phyloP scores from a whole-genome alignment of 306 rosid species.

The Acacia confusa region DNA sequence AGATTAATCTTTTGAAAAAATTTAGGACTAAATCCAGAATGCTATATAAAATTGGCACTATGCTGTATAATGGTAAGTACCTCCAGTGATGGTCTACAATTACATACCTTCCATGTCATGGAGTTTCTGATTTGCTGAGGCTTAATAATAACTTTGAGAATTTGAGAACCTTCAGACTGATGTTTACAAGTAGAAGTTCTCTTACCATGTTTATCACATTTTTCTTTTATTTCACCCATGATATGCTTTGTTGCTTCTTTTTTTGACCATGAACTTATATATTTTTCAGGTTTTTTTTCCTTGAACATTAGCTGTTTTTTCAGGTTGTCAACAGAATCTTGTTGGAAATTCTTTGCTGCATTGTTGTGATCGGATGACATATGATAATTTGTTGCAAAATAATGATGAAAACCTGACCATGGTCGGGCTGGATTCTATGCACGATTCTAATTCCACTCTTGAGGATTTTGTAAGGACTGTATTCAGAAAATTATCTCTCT shows the following conservation, averaged over 20 bases:
- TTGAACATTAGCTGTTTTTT: slow-evolving; percentile 20
- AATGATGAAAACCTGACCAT: slow-evolving; percentile 44
- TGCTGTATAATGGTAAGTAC: neutral
- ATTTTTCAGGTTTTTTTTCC: neutral
- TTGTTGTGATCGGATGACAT: slow-evolving; percentile 33
- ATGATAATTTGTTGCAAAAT: slow-evolving; percentile 26
- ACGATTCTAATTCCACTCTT: slow-evolving; percentile 84
- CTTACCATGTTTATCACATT: neutral
- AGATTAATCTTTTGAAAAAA: slow-evolving; percentile 1
- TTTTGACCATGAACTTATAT: neutral
- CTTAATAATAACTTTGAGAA: neutral
- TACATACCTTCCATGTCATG: neutral
- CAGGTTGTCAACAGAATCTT: slow-evolving; percentile 48
- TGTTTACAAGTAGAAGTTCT: neutral
- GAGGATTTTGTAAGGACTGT: slow-evolving; percentile 85
- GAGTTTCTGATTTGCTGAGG: neutral
- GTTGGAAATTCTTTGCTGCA: slow-evolving; percentile 36
- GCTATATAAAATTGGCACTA: neutral
- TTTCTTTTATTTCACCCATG: slow-evolving; percentile 1
- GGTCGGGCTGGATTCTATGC: slow-evolving; percentile 80
- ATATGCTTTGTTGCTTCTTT: slow-evolving; percentile 9
- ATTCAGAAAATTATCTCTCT: slow-evolving; percentile 9
- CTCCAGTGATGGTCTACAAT: neutral
- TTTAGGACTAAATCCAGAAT: neutral
- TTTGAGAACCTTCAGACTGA: neutral